Percentiles rank a stretch among this genome's conserved stretches.
Evolutionary conservation across 2,329 filamentous ascomycete genomes (phyloP).

Genomic region (Thielaviopsis ethacetica): DNA sequence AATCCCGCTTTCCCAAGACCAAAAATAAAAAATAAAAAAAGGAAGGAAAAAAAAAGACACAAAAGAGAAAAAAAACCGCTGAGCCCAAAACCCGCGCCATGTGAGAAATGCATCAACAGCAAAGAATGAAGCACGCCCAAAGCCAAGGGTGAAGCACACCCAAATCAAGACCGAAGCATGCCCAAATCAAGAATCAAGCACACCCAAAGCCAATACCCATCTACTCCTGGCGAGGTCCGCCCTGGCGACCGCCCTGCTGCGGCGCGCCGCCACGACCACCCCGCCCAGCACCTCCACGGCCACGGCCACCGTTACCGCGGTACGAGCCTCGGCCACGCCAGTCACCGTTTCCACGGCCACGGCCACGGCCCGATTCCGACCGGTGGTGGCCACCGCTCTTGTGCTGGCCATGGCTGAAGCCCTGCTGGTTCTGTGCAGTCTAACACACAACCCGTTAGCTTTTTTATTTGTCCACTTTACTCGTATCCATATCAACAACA

Average conservation of each 20-base stretch:
- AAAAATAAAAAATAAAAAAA: constrained; percentile 2
- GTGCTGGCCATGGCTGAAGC: constrained; percentile 57
- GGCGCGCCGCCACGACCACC: constrained; percentile 19
- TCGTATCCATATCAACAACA: not conserved
- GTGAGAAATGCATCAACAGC: not conserved
- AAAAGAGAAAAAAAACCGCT: not conserved
- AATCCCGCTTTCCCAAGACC: not conserved
- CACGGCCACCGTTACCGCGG: constrained; percentile 33
- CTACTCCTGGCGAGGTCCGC: constrained; percentile 8
- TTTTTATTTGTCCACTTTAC: not conserved
- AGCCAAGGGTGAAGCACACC: not conserved
- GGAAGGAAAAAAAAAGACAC: not conserved
- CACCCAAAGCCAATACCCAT: not conserved
- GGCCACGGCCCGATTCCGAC: constrained; percentile 23
- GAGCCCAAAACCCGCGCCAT: not conserved
- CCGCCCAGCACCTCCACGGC: constrained; percentile 27
- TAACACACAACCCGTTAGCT: constrained; percentile 22
- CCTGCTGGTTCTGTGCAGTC: constrained; percentile 36
- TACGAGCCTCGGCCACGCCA: constrained; percentile 22
- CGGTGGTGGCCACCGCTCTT: constrained; percentile 19
- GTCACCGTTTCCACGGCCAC: constrained; percentile 31
- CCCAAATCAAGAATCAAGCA: not conserved
- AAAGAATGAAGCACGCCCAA: not conserved
- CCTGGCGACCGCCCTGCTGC: constrained; percentile 22
- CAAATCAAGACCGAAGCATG: not conserved